A percentile compares a stretch with the other conserved stretches of the same genome.
Evolutionary conservation across 2,329 filamentous ascomycete genomes (phyloP).

Genomic region (Scedosporium aurantiacum): DNA sequence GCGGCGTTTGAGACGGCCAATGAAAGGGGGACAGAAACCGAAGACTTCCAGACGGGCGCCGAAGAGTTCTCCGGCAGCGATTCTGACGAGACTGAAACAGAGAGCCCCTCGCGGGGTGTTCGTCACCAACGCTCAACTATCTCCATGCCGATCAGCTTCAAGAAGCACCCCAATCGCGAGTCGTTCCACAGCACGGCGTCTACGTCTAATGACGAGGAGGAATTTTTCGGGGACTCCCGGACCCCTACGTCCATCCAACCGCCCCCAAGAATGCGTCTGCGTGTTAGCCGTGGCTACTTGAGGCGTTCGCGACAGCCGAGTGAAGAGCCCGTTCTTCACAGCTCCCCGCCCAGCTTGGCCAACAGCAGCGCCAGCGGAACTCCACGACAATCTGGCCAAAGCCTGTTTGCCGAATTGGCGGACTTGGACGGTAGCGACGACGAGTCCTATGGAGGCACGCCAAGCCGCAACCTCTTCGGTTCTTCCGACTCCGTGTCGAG

Average conservation of each 20-base stretch:
- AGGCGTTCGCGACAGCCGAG: constrained; percentile 51
- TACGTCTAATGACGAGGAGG: constrained; percentile 68
- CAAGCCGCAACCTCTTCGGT: constrained; percentile 37
- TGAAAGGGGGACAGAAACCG: constrained; percentile 76
- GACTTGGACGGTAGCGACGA: constrained; percentile 69
- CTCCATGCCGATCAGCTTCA: constrained; percentile 20
- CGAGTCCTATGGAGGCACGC: constrained; percentile 49
- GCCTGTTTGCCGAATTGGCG: constrained; percentile 81
- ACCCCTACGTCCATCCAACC: constrained; percentile 51
- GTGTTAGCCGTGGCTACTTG: constrained; percentile 52
- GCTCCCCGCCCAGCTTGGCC: constrained; percentile 48
- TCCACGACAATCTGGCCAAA: constrained; percentile 52
- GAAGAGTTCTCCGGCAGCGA: constrained; percentile 69
- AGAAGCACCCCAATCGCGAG: constrained; percentile 39
- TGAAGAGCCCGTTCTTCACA: constrained; percentile 45
- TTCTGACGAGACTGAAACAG: constrained; percentile 72
- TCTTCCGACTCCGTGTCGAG: constrained; percentile 35
- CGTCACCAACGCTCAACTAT: constrained; percentile 30
- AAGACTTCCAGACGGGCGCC: constrained; percentile 88
- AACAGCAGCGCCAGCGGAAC: constrained; percentile 37
- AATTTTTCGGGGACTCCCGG: constrained; percentile 34
- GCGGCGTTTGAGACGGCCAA: constrained; percentile 55
- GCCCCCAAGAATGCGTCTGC: constrained; percentile 52
- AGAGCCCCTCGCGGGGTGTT: constrained; percentile 41
- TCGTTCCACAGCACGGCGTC: constrained; percentile 85